Percentiles rank a stretch among this genome's conserved stretches.
Conservation (phyloP, 1,139 yeast genomes). For the Debaryomycetaceae sp. region DNA sequence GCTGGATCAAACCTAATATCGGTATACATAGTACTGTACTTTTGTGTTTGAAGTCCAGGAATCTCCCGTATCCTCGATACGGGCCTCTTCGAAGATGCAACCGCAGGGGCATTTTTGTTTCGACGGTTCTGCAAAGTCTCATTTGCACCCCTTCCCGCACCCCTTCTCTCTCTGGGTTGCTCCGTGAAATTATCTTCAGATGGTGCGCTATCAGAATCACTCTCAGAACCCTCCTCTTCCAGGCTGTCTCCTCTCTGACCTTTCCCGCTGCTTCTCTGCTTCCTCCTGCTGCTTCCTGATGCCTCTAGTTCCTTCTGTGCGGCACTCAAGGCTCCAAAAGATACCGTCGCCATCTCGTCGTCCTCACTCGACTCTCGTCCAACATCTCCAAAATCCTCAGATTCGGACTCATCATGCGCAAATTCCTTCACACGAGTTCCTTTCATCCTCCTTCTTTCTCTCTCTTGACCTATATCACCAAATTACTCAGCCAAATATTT, state of each 20-base stretch:
- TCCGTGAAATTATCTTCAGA: constrained; percentile 11
- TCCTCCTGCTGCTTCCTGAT: constrained; percentile 1
- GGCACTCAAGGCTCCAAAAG: constrained; percentile 58
- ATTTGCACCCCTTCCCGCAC: not conserved
- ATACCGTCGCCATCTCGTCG: constrained; percentile 21
- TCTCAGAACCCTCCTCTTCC: constrained; percentile 8
- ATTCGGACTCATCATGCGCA: constrained; percentile 5
- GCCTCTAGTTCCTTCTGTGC: constrained; percentile 38
- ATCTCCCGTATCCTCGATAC: constrained; percentile 69
- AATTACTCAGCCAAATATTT: no score
- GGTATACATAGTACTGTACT: constrained; percentile 46
- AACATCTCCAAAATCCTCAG: constrained; percentile 4
- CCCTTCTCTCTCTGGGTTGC: constrained; percentile 12
- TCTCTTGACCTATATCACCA: no score
- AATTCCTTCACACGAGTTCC: constrained; percentile 1
- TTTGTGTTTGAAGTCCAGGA: constrained; percentile 60
- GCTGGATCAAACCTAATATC: constrained; percentile 92
- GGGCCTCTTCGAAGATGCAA: constrained; percentile 66
- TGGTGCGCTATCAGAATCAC: constrained; percentile 14
- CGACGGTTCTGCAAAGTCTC: constrained; percentile 7
- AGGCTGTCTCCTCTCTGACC: not conserved
- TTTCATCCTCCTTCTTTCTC: not conserved
- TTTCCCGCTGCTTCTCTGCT: not conserved
- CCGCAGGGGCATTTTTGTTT: constrained; percentile 79
- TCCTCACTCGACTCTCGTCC: constrained; percentile 6